Conservation (phyloP, 805 yeast genomes). For the Pichia thaimueangensis region DNA sequence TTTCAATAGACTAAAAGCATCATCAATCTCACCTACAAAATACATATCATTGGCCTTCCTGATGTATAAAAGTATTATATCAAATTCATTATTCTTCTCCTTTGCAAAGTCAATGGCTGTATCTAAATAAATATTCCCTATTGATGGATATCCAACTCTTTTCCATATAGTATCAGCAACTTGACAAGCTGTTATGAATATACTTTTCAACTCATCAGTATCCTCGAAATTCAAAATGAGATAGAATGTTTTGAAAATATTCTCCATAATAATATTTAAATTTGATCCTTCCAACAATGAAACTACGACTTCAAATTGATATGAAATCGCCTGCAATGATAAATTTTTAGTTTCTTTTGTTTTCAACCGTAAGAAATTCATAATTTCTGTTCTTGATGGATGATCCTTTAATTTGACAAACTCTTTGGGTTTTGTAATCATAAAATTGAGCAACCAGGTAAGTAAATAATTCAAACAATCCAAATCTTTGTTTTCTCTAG, state of each 20-base stretch:
- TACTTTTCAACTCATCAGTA: conserved; percentile 7
- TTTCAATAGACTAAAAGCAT: conserved; percentile 33
- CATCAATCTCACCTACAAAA: conserved; percentile 35
- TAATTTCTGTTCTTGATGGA: conserved; percentile 55
- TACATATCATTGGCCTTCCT: conserved; percentile 35
- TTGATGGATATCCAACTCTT: conserved; percentile 41
- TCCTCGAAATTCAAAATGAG: conserved; percentile 36
- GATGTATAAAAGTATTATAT: conserved; percentile 33
- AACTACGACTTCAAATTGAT: conserved; percentile 57
- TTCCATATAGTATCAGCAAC: conserved; percentile 44
- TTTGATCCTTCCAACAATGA: conserved; percentile 46
- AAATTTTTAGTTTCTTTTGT: conserved; percentile 43
- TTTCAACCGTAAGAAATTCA: conserved; percentile 53
- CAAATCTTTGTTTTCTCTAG: conserved; percentile 76
- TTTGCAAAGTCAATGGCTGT: conserved; percentile 39
- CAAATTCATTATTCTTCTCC: conserved; percentile 30
- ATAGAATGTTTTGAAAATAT: conserved; percentile 49
- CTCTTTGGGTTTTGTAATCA: conserved; percentile 59
- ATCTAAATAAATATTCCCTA: conserved; percentile 43
- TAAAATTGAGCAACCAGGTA: conserved; percentile 67
- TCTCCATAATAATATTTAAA: conserved; percentile 42
- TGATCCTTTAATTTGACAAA: conserved; percentile 30
- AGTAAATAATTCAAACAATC: conserved; percentile 65
- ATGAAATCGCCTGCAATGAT: conserved; percentile 52
- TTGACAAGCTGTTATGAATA: conserved; percentile 32